phyloP scores from a whole-genome alignment of 2,329 filamentous ascomycete species.

The Fusarium multiceps region DNA sequence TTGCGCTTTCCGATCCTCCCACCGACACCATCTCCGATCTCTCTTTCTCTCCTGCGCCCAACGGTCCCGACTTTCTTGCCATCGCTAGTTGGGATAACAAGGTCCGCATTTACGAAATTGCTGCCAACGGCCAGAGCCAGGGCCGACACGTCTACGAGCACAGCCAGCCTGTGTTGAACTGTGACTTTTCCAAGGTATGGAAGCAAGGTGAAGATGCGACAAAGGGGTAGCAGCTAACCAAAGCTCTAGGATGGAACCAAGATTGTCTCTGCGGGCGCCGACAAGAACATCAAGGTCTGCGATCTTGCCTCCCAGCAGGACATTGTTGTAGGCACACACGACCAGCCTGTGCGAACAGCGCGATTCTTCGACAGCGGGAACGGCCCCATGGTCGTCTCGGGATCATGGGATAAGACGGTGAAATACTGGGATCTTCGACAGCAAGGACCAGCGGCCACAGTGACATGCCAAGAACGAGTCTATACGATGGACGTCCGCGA shows the following conservation, averaged over 20 bases:
- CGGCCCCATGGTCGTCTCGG: conserved; percentile 87
- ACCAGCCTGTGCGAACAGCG: conserved; percentile 82
- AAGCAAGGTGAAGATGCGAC: neutral
- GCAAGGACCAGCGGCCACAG: conserved; percentile 70
- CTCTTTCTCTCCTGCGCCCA: conserved; percentile 76
- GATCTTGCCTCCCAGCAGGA: conserved; percentile 78
- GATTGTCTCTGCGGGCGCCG: conserved; percentile 86
- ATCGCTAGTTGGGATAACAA: conserved; percentile 98
- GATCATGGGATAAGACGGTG: conserved; percentile 90
- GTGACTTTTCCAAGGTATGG: conserved; percentile 87
- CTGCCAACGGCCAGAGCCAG: conserved; percentile 78
- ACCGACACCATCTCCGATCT: conserved; percentile 92
- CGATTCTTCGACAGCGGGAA: conserved; percentile 80
- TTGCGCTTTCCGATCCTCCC: conserved; percentile 80
- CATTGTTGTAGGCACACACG: conserved; percentile 83
- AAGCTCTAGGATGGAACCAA: conserved; percentile 83
- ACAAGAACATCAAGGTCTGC: conserved; percentile 90
- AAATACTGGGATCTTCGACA: conserved; percentile 88
- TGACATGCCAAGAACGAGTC: conserved; percentile 79
- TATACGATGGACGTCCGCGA: conserved; percentile 94
- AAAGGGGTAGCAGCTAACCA: conserved; percentile 15
- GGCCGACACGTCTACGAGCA: conserved; percentile 90
- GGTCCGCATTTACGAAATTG: conserved; percentile 95
- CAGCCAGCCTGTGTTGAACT: conserved; percentile 83
- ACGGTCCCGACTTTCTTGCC: conserved; percentile 78